Base-by-base conservation (phyloP, 371 early-diverging fungal species). In the Mortierella polycephala region DNA sequence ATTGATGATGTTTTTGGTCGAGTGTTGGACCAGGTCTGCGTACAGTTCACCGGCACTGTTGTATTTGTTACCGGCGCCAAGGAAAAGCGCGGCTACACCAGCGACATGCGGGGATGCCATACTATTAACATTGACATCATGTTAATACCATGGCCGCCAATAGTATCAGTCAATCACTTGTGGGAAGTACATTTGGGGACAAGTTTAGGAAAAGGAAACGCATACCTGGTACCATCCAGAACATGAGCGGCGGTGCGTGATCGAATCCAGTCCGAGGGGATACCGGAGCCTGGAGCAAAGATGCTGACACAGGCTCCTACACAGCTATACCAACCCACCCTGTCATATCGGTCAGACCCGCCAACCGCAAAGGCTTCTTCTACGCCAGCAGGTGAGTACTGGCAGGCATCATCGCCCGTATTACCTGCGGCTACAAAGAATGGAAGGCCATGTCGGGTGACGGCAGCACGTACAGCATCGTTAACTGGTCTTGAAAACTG, bases 51-150 rank as follows among this genome's bases (percentile, higher is more conserved):
- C 83, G 52, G 96, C 91, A 18, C 89, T 85, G 4, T 77, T 23
- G n/a, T 68, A 65, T 6, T 13, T 58, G 21, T 51, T 39, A 18
- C 69, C 73, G 1, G 64, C 61, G 13, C 84, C 80, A 47, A 94
- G 85, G 83, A 92, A 92, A 74, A 95, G 87, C 30, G 99, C 99
- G 57, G 98, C 92, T 20, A 97, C 89, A 60, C 99, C 99, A 66
- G 95, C 90, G 30, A 98, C 98, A 79, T 99, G 99, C 13, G 99
- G 99, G 5, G 95, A 84, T 41, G 99, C 99, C 99, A 99, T 99
- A 52, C 80, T 79, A 55, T 44, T 23, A 16, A 3, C 37, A 6
- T 30, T 30, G 30, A 30, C 30, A 30, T 30, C 30, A 4, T 30
- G 30, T 30, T 4, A 30, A 30, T 30, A 30, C 30, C 30, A 30